Evolutionary conservation across 2,329 filamentous ascomycete species (phyloP), one percentile per base, ranked within the genome.

Genomic region (Falciphora oryzae): DNA sequence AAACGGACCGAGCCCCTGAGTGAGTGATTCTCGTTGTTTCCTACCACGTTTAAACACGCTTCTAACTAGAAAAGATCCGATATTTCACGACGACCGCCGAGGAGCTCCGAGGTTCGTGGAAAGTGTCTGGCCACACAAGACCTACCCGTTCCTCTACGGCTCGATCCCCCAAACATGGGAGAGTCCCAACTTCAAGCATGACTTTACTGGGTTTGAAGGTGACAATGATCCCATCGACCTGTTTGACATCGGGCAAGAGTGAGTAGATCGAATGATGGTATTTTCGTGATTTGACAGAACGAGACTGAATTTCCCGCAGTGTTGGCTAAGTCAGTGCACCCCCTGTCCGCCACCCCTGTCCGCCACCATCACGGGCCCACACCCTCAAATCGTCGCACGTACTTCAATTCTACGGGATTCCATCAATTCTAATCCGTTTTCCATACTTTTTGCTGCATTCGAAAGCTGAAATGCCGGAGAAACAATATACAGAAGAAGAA

Each of bases 131-230:
- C 78, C 78, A 53, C 77, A 79, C 69, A 78, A 76, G 69, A 72
- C 75, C 0, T 80, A 80, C 53, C 78, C 77, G 0, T 79, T 79
- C 66, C 4, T 76, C 31, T 80, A 80, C 61, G 78, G 78, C 0
- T 79, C 77, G 5, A 77, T 80, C 27, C 78, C 78, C 0, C 78
- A 79, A 67, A 80, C 78, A 0, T 80, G 78, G 78, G 78, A 80
- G 68, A 76, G 75, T 62, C 75, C 77, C 28, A 79, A 79, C 65
- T 44, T 44, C 16, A 44, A 44, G 38, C 38, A 44, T 18, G 16
- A 44, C 38, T 44, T 44, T 44, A 44, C 38, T 1, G 38, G 38
- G 11, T 44, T 44, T 11, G 13, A 44, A 18, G 38, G 38, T 3
- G 38, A 44, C 16, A 44, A 44, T 6, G 38, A 44, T 35, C 38